A percentile compares a stretch with the other conserved stretches of the same genome.
These are phyloP conservation scores for Solidago caesia DNA, from an alignment of 129 eudicot genomes.

Conservation along the genomic window DNA sequence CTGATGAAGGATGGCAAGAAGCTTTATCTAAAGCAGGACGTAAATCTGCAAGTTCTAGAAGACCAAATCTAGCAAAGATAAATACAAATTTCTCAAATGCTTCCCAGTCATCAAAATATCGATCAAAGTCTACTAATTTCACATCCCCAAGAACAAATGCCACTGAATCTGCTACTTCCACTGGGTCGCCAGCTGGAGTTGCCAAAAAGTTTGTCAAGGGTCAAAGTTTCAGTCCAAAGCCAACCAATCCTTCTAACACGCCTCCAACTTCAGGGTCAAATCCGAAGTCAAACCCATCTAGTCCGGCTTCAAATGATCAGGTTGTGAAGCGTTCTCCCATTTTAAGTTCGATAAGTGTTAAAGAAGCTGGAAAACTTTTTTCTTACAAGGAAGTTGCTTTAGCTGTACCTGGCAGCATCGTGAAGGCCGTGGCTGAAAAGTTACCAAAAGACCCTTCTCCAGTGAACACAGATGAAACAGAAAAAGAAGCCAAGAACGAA, in stretches of 20 bases:
- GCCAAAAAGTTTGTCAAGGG: constrained; percentile 58
- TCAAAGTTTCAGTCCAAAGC: constrained; percentile 72
- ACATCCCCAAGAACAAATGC: constrained; percentile 52
- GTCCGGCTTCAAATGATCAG: constrained; percentile 59
- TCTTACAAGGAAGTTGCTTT: constrained; percentile 98
- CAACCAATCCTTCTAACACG: constrained; percentile 34
- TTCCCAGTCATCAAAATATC: constrained; percentile 49
- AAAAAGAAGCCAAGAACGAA: constrained; percentile 32
- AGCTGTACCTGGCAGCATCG: constrained; percentile 92
- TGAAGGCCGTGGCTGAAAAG: constrained; percentile 77
- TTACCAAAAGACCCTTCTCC: constrained; percentile 49
- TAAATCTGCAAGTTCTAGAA: constrained; percentile 61
- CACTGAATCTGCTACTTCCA: constrained; percentile 52
- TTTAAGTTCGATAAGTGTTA: constrained; percentile 56
- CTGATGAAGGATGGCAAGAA: constrained; percentile 99
- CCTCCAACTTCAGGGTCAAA: constrained; percentile 37
- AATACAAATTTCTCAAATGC: constrained; percentile 59
- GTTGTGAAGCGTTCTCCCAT: constrained; percentile 48
- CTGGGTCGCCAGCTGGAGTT: constrained; percentile 36
- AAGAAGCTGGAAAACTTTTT: constrained; percentile 81
- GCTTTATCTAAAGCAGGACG: constrained; percentile 76
- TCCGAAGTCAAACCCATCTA: constrained; percentile 64
- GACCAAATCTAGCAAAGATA: constrained; percentile 73
- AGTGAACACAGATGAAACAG: constrained; percentile 25
- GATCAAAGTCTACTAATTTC: constrained; percentile 55